phyloP scores from a whole-genome alignment of 1,284 basidiomycete genomes.

The Takashimella koratensis region DNA sequence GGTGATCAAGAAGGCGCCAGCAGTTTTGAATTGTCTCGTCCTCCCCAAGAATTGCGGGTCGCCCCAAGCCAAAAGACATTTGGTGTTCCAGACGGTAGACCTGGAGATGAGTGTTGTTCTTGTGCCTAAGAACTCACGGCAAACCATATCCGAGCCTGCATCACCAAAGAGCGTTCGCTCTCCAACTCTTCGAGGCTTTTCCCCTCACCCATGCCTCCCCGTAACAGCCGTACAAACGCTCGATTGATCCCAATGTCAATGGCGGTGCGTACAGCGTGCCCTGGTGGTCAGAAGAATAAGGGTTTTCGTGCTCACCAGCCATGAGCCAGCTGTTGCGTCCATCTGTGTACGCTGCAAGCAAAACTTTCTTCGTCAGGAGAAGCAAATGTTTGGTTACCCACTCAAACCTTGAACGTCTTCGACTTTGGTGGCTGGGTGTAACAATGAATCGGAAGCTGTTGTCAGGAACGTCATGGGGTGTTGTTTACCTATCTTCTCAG shows the following conservation, averaged over 20 bases:
- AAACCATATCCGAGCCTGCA: conserved; percentile 81
- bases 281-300: conserved; percentile 36
- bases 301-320: conserved; percentile 47
- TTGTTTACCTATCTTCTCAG: conserved; percentile 62
- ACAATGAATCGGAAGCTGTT: conserved; percentile 69
- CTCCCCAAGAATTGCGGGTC: conserved; percentile 82
- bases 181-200: conserved; percentile 55
- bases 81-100: conserved; percentile 90
- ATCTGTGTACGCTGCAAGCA: conserved; percentile 84
- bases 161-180: conserved; percentile 71
- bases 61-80: conserved; percentile 87
- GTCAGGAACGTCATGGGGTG: too few relatives aligned
- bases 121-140: conserved; percentile 51
- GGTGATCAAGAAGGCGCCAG: conserved; percentile 74
- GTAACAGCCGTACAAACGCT: conserved; percentile 73
- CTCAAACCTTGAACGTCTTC: conserved; percentile 90
- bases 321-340: conserved; percentile 72
- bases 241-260: conserved; percentile 85
- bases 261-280: conserved; percentile 86
- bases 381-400: conserved; percentile 48
- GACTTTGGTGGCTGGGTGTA: conserved; percentile 69
- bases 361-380: conserved; percentile 53
- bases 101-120: conserved; percentile 7
- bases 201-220: conserved; percentile 63
- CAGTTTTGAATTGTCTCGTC: conserved; percentile 82